Evolutionary conservation across 1,284 basidiomycete genomes (phyloP), one percentile per base, ranked within the genome.

Genomic region (Phaffia rhodozyma): DNA sequence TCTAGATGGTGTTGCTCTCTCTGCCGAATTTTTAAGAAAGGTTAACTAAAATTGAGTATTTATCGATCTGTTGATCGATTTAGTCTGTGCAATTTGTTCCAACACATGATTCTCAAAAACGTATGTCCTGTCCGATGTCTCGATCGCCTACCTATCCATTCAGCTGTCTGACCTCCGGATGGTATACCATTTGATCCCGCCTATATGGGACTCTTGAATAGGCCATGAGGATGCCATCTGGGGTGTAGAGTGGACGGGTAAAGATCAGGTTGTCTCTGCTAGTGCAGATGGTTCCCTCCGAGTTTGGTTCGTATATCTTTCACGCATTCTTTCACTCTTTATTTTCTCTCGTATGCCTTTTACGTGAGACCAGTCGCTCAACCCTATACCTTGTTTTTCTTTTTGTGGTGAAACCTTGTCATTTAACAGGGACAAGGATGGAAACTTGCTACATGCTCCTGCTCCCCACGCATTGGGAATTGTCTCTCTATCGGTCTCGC

Each of bases 251-350:
- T 90, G 86, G 86, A 85, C 86, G 0, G 71, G 80, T 0, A 78
- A 80, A 34, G 83, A 96, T 72, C 93, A 97, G 73, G 77, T 97
- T 47, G 86, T 87, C 0, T 86, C 90, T 1, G 89, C 84, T 0
- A 91, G 89, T 9, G 94, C 91, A 47, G 92, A 97, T 73, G 93
- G 93, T 5, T 88, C 89, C 23, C 81, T 97, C 71, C 83, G 83
- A 66, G 83, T 85, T 66, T 89, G 84, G 71, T 60, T 9, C 29
- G 58, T 34, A 11, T 25, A 3, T 23, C 43, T 25, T 29, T 34
- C 6, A 9, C 4, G 30, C 38, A 55, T 48, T 53, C 13, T 20
- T 25, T 47, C 43, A 32, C 5, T 2, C 25, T 23, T 62, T 32
- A 23, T 30, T 18, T 25, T 23, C 20, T 56, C 61, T 29, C 29